These are phyloP conservation scores for Schizophyllum commune DNA, from an alignment of 1,284 basidiomycete genomes.

Conservation along the genomic window DNA sequence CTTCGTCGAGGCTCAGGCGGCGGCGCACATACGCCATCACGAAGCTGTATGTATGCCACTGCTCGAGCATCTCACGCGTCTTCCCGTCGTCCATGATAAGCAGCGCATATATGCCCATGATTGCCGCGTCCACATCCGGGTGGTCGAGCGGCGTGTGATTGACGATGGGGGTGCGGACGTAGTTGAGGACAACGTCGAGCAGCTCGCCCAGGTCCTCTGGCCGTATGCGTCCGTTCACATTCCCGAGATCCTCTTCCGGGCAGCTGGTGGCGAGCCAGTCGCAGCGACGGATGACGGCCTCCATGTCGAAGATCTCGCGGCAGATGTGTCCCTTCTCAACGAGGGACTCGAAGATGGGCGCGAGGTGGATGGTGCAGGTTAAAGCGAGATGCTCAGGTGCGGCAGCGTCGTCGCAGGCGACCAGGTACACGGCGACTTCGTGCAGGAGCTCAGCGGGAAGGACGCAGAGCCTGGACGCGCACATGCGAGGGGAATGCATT, in stretches of 20 bases:
- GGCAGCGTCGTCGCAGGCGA: not conserved
- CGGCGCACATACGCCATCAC: not conserved
- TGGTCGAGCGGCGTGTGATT: not conserved
- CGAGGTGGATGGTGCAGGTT: not conserved
- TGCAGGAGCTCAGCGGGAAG: not conserved
- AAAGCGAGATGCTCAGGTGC: not conserved
- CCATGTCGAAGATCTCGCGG: not conserved
- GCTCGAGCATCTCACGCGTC: not conserved
- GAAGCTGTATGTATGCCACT: not conserved
- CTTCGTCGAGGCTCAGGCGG: not conserved
- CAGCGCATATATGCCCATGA: not conserved
- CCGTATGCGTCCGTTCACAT: not conserved
- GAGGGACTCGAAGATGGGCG: not conserved
- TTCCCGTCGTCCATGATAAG: not conserved
- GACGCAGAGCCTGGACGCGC: not conserved
- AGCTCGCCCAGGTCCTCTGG: not conserved
- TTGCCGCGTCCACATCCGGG: not conserved
- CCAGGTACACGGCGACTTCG: not conserved
- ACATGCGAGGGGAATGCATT: not conserved
- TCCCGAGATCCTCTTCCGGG: not conserved
- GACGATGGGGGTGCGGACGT: not conserved
- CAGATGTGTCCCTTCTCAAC: not conserved
- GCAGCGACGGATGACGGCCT: not conserved
- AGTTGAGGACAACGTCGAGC: not conserved
- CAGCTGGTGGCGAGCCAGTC: not conserved